These are phyloP conservation scores for Paracorniculantispora psalliotae DNA, from an alignment of 2,329 filamentous ascomycete species.

Conservation along the genomic window DNA sequence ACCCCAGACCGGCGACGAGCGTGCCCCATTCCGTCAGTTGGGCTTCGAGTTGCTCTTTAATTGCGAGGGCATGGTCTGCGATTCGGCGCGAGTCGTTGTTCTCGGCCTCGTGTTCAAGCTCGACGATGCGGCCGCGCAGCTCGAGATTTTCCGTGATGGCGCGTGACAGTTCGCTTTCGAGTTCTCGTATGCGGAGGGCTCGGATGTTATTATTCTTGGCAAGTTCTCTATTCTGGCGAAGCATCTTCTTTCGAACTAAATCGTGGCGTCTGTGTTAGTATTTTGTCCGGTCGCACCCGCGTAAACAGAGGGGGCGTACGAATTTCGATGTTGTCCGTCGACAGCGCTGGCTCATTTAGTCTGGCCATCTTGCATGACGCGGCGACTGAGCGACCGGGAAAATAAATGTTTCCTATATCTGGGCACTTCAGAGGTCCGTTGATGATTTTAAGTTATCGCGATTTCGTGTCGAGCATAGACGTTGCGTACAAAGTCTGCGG, in stretches of 20 bases:
- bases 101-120: constrained; percentile 62
- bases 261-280: neutral
- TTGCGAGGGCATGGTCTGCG: constrained; percentile 61
- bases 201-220: constrained; percentile 74
- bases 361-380: constrained; percentile 61
- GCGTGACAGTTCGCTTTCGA: constrained; percentile 70
- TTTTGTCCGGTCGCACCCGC: neutral
- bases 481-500: neutral
- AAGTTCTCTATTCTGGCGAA: constrained; percentile 80
- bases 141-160: constrained; percentile 75
- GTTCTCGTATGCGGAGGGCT: constrained; percentile 67
- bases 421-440: neutral
- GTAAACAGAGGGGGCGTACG: constrained; percentile 44
- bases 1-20: constrained; percentile 61
- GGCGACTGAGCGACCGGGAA: neutral
- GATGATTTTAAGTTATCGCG: neutral
- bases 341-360: constrained; percentile 68
- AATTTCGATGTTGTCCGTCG: constrained; percentile 65
- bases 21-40: constrained; percentile 67
- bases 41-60: constrained; percentile 65
- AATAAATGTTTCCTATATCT: neutral
- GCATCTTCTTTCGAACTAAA: constrained; percentile 70
- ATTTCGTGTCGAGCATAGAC: neutral
- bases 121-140: constrained; percentile 64
- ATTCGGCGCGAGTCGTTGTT: constrained; percentile 54